Evolutionary conservation across 2,329 filamentous ascomycete genomes (phyloP).

Genomic region (Orbilia blumenaviensis): DNA sequence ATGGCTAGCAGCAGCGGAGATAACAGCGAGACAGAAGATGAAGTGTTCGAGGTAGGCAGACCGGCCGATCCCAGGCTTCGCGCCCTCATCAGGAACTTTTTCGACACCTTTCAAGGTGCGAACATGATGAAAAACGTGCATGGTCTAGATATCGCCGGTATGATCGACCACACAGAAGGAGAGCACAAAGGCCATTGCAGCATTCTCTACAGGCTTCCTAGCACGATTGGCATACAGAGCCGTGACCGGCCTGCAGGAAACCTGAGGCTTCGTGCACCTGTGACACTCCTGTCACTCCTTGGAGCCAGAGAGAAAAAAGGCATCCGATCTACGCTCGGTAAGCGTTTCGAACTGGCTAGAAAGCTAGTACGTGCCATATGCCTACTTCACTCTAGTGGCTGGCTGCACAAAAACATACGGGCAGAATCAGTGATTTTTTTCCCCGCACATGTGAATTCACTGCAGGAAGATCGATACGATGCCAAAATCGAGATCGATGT

Average conservation of each 20-base stretch:
- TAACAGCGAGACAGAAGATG: background rate
- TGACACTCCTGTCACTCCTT: background rate
- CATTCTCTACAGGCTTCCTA: background rate
- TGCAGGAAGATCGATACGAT: background rate
- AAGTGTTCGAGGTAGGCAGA: background rate
- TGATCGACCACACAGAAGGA: slow-evolving; percentile 4
- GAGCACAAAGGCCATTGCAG: slow-evolving; percentile 1
- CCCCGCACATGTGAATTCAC: background rate
- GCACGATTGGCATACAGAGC: background rate
- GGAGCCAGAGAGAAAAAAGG: background rate
- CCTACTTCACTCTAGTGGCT: background rate
- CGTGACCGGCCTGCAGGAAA: background rate
- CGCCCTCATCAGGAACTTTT: background rate
- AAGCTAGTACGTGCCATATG: background rate
- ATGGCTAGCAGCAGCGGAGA: background rate
- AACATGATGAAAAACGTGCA: background rate
- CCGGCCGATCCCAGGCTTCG: background rate
- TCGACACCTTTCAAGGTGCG: background rate
- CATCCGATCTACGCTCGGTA: background rate
- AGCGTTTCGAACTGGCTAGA: background rate
- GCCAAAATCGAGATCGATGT: background rate
- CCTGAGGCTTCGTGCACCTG: background rate
- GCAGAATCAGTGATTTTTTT: background rate
- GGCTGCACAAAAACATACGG: background rate
- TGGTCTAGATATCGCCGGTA: slow-evolving; percentile 3